Base-by-base conservation (phyloP, 2,329 filamentous ascomycete species). In the Colletotrichum tamarilloi region DNA sequence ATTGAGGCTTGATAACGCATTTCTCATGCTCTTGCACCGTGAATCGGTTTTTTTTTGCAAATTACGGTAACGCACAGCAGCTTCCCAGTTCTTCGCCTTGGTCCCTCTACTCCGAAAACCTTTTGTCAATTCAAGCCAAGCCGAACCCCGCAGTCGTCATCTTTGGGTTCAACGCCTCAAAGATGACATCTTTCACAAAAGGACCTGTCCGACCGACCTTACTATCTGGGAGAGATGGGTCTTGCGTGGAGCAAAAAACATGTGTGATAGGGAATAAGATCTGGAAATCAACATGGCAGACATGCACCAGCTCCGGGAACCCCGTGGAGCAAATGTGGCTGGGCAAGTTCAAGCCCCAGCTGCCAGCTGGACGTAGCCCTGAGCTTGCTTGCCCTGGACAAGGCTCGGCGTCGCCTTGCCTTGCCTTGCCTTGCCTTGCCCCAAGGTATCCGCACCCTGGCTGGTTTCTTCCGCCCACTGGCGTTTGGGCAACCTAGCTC, bases 311-410 rank as follows among this genome's bases (percentile, higher is more conserved):
- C 56, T 62, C 63, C 46, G 55, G 32, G 38, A 22, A 53, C 68
- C 68, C 63, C 30, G 67, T 30, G 53, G 62, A 66, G 67, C 65
- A 68, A 42, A 53, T 28, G 64, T 72, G 52, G 64, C 58, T 72
- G 65, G 24, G 32, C 30, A 24, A 30, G 52, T 38, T 57, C 65
- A 58, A 68, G 64, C 64, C 68, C 64, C 64, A 58, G 53, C 42
- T 58, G 35, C 64, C 57, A 58, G 53, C 42, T 58, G 35, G 24
- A 32, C 24, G 24, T 32, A 56, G 19, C n/a, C 35, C 52, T 32
- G 49, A n/a, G 16, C 52, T 28, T 12, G 30, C 22, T 16, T 24
- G 26, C 24, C 46, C 62, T 35, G 7, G 62, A 32, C 35, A 22
- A 24, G 32, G 32, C 52, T 65, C 62, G 62, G 62, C 62, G 32